Evolutionary conservation across 495 filamentous ascomycete genomes (phyloP).

Genomic region (Achaetomiella virescens): DNA sequence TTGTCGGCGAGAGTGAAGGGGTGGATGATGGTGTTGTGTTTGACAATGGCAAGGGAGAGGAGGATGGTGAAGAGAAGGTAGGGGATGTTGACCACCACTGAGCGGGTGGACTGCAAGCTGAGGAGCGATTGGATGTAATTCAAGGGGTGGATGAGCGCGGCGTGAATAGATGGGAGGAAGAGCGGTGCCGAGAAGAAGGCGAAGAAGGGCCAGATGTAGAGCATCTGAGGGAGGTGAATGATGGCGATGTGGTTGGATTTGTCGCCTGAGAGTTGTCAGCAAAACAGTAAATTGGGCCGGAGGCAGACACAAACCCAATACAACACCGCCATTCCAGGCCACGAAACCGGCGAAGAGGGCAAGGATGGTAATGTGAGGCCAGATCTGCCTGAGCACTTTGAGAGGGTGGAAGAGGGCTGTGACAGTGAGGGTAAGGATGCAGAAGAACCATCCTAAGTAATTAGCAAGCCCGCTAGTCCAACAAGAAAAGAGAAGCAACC

Average conservation of each 20-base stretch:
- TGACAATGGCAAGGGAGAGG: conserved; percentile 46
- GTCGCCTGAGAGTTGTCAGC: conserved; percentile 53
- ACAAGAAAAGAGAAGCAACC: neutral
- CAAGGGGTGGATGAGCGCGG: conserved; percentile 8
- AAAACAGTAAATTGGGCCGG: neutral
- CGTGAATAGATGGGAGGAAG: conserved; percentile 44
- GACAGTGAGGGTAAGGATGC: conserved; percentile 53
- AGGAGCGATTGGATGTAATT: conserved; percentile 5
- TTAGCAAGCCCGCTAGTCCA: neutral
- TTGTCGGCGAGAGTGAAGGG: conserved; percentile 97
- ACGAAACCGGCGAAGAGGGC: conserved; percentile 68
- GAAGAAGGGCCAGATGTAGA: conserved; percentile 89
- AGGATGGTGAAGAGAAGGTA: conserved; percentile 23
- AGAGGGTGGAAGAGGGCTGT: conserved; percentile 48
- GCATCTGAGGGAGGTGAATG: conserved; percentile 83
- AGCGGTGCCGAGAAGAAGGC: conserved; percentile 84
- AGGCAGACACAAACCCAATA: conserved; percentile 56
- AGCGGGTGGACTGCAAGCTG: neutral
- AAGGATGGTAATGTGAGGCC: conserved; percentile 65
- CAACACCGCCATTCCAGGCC: conserved; percentile 81
- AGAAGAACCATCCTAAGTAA: conserved; percentile 37
- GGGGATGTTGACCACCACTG: conserved; percentile 16
- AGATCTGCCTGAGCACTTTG: conserved; percentile 44
- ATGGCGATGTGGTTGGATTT: conserved; percentile 90
- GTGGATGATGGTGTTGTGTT: conserved; percentile 87